A percentile compares a stretch with the other conserved stretches of the same genome.
These are phyloP conservation scores for Diaporthe velutina DNA, from an alignment of 2,329 filamentous ascomycete species.

Conservation along the genomic window DNA sequence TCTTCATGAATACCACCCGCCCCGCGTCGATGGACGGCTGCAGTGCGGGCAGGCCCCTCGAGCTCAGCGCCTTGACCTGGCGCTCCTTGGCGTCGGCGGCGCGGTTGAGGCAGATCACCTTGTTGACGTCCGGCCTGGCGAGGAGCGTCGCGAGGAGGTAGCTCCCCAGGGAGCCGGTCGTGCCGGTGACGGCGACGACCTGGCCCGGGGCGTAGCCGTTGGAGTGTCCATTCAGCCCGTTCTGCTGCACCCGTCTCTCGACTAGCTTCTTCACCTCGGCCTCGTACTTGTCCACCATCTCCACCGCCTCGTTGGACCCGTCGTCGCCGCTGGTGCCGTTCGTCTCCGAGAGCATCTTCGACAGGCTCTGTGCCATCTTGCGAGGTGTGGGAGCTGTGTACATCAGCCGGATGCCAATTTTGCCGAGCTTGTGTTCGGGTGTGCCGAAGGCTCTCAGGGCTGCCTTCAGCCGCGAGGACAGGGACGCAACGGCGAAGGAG, in stretches of 20 bases:
- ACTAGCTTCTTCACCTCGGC: slow-evolving; percentile 53
- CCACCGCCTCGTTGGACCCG: slow-evolving; percentile 1
- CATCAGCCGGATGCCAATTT: slow-evolving; percentile 24
- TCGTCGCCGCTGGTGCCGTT: not conserved
- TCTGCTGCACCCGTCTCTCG: slow-evolving; percentile 5
- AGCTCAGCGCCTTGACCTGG: slow-evolving; percentile 21
- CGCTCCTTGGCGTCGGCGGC: slow-evolving; percentile 26
- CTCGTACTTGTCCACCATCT: slow-evolving; percentile 36
- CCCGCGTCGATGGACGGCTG: slow-evolving; percentile 27
- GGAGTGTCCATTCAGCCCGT: slow-evolving; percentile 14
- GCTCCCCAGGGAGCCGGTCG: slow-evolving; percentile 34
- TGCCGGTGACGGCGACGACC: slow-evolving; percentile 35
- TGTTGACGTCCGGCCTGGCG: slow-evolving; percentile 29
- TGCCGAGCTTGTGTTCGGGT: slow-evolving; percentile 14
- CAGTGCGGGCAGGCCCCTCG: slow-evolving; percentile 28
- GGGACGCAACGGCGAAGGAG: slow-evolving; percentile 31
- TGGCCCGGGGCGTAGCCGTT: slow-evolving; percentile 17
- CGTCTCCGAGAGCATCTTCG: slow-evolving; percentile 3
- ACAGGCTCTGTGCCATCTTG: slow-evolving; percentile 20
- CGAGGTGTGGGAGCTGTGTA: slow-evolving; percentile 19
- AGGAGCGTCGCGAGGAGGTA: slow-evolving; percentile 37
- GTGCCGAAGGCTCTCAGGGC: slow-evolving; percentile 29
- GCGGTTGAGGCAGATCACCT: slow-evolving; percentile 38
- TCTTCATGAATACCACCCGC: slow-evolving; percentile 27
- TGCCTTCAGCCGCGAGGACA: slow-evolving; percentile 32